Evolutionary conservation across 345 rosid genomes (phyloP).

Genomic region (Eucalyptus sp.): DNA sequence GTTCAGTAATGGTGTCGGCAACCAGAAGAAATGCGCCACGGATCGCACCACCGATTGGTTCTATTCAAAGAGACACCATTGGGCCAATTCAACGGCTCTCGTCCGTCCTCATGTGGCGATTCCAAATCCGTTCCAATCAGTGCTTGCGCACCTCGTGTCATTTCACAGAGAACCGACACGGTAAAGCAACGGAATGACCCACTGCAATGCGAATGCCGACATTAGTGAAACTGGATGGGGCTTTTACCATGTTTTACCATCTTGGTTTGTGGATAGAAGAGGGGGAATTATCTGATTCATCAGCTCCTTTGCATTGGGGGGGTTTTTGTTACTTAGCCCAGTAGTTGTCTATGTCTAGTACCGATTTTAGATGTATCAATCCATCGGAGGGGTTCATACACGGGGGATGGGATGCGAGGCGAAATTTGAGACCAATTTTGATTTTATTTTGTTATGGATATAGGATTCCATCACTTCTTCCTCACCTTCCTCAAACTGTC

Average conservation of each 20-base stretch:
- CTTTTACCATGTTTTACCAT: neutral
- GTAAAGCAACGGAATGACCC: neutral
- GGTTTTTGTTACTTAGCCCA: neutral
- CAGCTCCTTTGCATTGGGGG: neutral
- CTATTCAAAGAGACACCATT: neutral
- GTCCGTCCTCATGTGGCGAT: neutral
- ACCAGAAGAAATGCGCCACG: neutral
- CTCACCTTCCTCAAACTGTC: neutral
- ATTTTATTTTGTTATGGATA: neutral
- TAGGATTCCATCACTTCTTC: neutral
- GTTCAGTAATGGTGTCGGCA: neutral
- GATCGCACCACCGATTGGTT: neutral
- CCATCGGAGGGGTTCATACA: neutral
- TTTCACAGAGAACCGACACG: neutral
- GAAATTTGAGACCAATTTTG: neutral
- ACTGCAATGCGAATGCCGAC: neutral
- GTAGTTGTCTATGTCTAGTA: neutral
- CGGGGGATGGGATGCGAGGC: neutral
- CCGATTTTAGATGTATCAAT: neutral
- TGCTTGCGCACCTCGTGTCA: neutral
- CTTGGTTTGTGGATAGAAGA: neutral
- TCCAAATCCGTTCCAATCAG: neutral
- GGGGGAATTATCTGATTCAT: neutral
- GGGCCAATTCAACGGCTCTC: neutral
- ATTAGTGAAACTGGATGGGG: neutral